Conservation (phyloP, 1,284 basidiomycete genomes). For the Tylopilus microsporus region DNA sequence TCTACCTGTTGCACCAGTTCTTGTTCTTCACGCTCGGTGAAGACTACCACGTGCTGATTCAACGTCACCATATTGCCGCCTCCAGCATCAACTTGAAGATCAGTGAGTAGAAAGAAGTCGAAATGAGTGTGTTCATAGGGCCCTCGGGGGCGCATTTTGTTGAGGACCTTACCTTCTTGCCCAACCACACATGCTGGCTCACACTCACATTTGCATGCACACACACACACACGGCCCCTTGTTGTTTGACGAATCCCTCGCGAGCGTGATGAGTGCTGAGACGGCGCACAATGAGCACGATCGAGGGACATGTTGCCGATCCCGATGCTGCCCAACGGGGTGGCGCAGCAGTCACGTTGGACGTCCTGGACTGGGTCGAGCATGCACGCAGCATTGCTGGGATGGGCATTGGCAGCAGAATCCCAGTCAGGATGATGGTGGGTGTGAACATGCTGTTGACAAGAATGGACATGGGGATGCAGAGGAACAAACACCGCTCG, state of each 20-base stretch:
- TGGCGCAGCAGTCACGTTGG: slow-evolving; percentile 37
- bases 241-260: slow-evolving; percentile 65
- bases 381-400: slow-evolving; percentile 18
- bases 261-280: slow-evolving; percentile 63
- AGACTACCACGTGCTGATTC: too few relatives aligned
- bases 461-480: not conserved
- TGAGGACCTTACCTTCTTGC: too few relatives aligned
- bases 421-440: slow-evolving; percentile 44
- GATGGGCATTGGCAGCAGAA: slow-evolving; percentile 32
- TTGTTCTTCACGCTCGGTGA: too few relatives aligned
- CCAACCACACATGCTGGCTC: too few relatives aligned
- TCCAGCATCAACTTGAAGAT: too few relatives aligned
- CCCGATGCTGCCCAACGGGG: slow-evolving; percentile 60
- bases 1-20: too few relatives aligned
- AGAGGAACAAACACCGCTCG: slow-evolving; percentile 44
- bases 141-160: too few relatives aligned
- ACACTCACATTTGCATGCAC: too few relatives aligned
- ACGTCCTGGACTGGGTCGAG: not conserved
- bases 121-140: too few relatives aligned
- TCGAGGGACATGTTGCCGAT: slow-evolving; percentile 33
- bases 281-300: slow-evolving; percentile 50
- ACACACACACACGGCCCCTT: too few relatives aligned
- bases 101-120: too few relatives aligned
- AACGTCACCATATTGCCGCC: too few relatives aligned
- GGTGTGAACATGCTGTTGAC: slow-evolving; percentile 36